Evolutionary conservation across 208 protist species (phyloP).

Genomic region (Crithidia fasciculata): DNA sequence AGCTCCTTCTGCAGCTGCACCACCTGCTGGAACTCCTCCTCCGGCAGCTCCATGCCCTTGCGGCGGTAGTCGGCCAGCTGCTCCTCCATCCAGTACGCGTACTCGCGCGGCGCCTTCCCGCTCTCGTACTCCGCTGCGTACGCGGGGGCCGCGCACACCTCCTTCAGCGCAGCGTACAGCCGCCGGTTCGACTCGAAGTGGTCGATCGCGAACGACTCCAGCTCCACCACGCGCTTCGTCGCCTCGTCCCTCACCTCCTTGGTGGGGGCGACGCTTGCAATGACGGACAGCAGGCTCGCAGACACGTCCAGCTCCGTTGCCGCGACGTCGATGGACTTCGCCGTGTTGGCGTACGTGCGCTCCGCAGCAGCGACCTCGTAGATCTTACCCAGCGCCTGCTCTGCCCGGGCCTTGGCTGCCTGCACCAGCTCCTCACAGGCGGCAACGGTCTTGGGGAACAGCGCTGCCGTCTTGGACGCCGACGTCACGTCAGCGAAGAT

Average conservation of each 20-base stretch:
- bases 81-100: conserved; percentile 77
- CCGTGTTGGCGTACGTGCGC: conserved; percentile 70
- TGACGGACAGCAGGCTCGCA: conserved; percentile 64
- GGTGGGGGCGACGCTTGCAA: conserved; percentile 54
- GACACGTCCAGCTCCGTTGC: conserved; percentile 61
- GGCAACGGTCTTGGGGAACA: conserved; percentile 71
- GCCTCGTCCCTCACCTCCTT: conserved; percentile 65
- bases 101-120: conserved; percentile 44
- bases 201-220: conserved; percentile 73
- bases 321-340: conserved; percentile 56
- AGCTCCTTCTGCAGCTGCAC: conserved; percentile 77
- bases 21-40: conserved; percentile 63
- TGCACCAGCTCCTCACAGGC: conserved; percentile 53
- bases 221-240: conserved; percentile 66
- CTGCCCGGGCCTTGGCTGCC: conserved; percentile 57
- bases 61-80: conserved; percentile 62
- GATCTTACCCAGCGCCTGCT: conserved; percentile 50
- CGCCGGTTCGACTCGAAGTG: conserved; percentile 69
- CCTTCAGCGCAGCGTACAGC: conserved; percentile 71
- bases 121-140: conserved; percentile 51
- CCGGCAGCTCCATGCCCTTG: conserved; percentile 76
- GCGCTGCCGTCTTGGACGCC: conserved; percentile 47
- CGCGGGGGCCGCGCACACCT: conserved; percentile 26
- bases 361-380: conserved; percentile 28
- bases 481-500: conserved; percentile 65